These are phyloP conservation scores for Madurella mycetomatis DNA, from an alignment of 2,329 filamentous ascomycete genomes.

Conservation along the genomic window DNA sequence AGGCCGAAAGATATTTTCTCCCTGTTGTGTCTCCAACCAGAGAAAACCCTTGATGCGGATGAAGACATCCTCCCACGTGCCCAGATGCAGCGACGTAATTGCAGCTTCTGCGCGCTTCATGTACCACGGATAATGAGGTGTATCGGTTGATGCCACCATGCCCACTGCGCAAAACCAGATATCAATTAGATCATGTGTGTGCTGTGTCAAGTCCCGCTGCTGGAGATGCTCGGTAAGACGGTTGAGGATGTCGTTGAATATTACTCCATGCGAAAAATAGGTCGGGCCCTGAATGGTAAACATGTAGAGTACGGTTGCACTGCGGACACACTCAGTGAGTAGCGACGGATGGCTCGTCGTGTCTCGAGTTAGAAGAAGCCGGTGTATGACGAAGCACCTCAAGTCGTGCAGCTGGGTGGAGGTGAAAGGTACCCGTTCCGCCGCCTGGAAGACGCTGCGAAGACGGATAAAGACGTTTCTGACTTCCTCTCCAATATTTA, in stretches of 20 bases:
- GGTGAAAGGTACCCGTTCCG: slow-evolving; percentile 28
- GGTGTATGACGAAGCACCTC: slow-evolving; percentile 51
- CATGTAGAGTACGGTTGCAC: slow-evolving; percentile 47
- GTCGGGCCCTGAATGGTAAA: slow-evolving; percentile 51
- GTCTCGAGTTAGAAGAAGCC: slow-evolving; percentile 34
- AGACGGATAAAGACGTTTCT: slow-evolving; percentile 41
- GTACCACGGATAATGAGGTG: slow-evolving; percentile 31
- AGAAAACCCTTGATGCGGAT: slow-evolving; percentile 26
- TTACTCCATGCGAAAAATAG: slow-evolving; percentile 48
- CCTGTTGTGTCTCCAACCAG: slow-evolving; percentile 28
- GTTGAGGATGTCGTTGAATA: slow-evolving; percentile 34
- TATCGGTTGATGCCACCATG: slow-evolving; percentile 33
- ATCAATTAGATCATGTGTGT: slow-evolving; percentile 27
- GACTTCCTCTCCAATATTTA: slow-evolving; percentile 34
- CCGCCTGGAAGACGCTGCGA: slow-evolving; percentile 38
- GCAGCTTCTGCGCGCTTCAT: slow-evolving; percentile 19
- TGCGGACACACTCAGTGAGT: slow-evolving; percentile 43
- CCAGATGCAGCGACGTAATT: not conserved
- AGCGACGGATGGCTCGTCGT: slow-evolving; percentile 14
- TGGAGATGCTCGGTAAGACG: slow-evolving; percentile 33
- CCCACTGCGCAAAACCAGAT: slow-evolving; percentile 43
- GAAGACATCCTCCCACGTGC: slow-evolving; percentile 25
- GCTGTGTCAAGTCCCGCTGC: slow-evolving; percentile 10
- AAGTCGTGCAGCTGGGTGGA: slow-evolving; percentile 49
- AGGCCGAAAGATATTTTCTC: slow-evolving; percentile 24